Base-by-base conservation (phyloP, 768 basidiomycete genomes). In the Macrolepiota fuliginosa region DNA sequence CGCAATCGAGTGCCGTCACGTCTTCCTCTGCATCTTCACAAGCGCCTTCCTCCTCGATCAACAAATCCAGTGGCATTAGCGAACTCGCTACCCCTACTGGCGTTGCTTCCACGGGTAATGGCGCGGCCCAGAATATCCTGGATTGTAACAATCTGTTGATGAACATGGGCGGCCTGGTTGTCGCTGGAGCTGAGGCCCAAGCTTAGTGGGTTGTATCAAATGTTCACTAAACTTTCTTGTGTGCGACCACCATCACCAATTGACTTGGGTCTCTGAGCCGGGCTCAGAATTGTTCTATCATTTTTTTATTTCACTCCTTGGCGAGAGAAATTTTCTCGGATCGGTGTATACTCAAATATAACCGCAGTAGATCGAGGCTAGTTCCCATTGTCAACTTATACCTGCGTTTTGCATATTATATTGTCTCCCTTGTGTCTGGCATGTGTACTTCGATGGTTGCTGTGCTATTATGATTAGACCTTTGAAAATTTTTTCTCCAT, bases 61-160 rank as follows among this genome's bases (percentile, higher is more conserved):
- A 27, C 35, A 11, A 19, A 22, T 56, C 59, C 39, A 46, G 22
- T 25, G 51, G 22, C 17, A 15, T 32, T n/a, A 63, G 63, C 40
- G 46, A 24, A 27, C 52, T 57, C 32, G 50, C 45, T 15, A 32
- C 55, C 7, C 63, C 63, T 45, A 64, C 59, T 47, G 52, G 59
- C 29, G 52, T 36, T 5, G 22, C 49, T n/a, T 63, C 75, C 47
- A 71, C 76, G 25, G 63, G 71, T n/a, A 63, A 79, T 27, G 64
- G 73, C 54, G 74, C 15, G 19, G 24, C 10, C 37, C 52, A 77
- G 29, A 63, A 72, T 51, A 51, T 71, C 36, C 63, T 62, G 15
- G 55, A 40, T 17, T 61, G 80, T 19, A 73, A 75, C 54, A 46
- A 71, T 32, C 63, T 72, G n/a, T 9, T 82, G 32, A 54, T 79